Base-by-base conservation (phyloP, 768 basidiomycete genomes). In the Lactarius hengduanensis region DNA sequence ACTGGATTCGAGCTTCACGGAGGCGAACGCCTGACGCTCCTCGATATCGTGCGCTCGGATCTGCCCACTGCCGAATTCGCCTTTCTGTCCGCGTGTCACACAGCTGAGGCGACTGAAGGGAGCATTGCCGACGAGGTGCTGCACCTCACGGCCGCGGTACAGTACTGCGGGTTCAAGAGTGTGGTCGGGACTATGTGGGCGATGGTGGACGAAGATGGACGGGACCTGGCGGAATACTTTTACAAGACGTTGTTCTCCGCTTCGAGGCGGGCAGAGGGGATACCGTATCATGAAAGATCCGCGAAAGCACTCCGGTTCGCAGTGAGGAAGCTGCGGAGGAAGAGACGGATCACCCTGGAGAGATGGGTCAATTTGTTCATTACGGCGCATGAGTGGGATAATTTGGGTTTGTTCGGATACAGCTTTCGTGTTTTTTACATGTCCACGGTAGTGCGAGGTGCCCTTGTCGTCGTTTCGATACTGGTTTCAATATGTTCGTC, bases 121-220 rank as follows among this genome's bases (percentile, higher is more conserved):
- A 56, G 36, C 18, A 2, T 26, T 26, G 10, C n/a, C 4, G 47
- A 50, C 11, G 47, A 50, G 47, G 47, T 3, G 3, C 22, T 50
- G 22, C 47, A 50, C 47, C 47, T 50, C 10, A n/a, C 22, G 10
- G 47, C 47, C 2, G 47, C 47, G 22, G n/a, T 50, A 6, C 47
- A 50, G 22, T 50, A 50, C 10, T 50, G 47, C 22, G 47, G 47
- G 47, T 50, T 50, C 22, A 11, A 11, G 47, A 65, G 53, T 34
- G 53, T 60, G 13, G 38, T 61, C 10, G 58, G 54, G 11, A 59
- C 58, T 15, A 61, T 55, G 59, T 60, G 66, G 57, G 53, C 32
- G 13, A 50, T 57, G 57, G 54, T 20, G 9, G 38, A 41, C 20
- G 6, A 9, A 7, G 53, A 50, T 26, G 47, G 47, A 13, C 47